Conservation (phyloP, 345 rosid species). For the Populus pruinosa region DNA sequence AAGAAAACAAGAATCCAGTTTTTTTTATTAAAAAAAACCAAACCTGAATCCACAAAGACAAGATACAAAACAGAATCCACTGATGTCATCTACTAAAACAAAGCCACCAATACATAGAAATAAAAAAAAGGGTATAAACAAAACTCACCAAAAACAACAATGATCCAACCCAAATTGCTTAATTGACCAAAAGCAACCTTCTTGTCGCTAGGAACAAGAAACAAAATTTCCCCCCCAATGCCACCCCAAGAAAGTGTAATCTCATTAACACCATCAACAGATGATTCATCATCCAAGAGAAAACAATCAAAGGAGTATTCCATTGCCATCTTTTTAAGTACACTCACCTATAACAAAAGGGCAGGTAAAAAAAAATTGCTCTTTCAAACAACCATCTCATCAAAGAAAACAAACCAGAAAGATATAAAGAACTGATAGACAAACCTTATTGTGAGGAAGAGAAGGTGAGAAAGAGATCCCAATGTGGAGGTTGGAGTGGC, state of each 20-base stretch:
- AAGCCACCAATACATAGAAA: not conserved
- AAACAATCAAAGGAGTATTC: constrained; percentile 46
- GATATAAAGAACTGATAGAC: not conserved
- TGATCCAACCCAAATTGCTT: constrained; percentile 30
- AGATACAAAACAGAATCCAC: not conserved
- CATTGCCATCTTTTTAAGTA: constrained; percentile 36
- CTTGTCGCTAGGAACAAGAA: constrained; percentile 37
- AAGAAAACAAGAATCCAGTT: constrained; percentile 10
- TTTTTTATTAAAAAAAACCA: not conserved
- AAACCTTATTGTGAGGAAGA: constrained; percentile 46
- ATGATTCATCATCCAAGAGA: constrained; percentile 27
- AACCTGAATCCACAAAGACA: not conserved
- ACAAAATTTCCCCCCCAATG: constrained; percentile 39
- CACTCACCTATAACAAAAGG: constrained; percentile 33
- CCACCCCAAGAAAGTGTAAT: constrained; percentile 40
- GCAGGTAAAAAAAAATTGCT: not conserved
- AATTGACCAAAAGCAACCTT: constrained; percentile 22
- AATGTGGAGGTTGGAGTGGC: constrained; percentile 47
- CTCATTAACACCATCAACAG: constrained; percentile 26
- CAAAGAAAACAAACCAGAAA: not conserved
- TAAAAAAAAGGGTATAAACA: not conserved
- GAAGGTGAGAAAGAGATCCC: constrained; percentile 43
- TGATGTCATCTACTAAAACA: not conserved
- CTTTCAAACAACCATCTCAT: not conserved
- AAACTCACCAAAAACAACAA: constrained; percentile 45